Percentiles rank a stretch among this genome's conserved stretches.
Evolutionary conservation across 179 eudicot genomes (phyloP).

Genomic region (Carnegiea gigantea): DNA sequence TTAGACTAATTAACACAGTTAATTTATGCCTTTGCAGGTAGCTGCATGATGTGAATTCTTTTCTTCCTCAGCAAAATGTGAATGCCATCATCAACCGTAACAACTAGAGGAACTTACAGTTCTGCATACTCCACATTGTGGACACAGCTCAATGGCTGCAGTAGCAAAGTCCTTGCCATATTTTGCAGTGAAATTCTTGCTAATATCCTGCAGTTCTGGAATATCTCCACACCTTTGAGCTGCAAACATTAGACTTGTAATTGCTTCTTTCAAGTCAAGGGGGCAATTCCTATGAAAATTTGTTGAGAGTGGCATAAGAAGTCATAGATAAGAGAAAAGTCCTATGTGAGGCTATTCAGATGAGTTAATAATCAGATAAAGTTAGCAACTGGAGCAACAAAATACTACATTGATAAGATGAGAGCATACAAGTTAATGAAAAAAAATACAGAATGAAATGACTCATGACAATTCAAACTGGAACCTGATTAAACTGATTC

Average conservation of each 20-base stretch:
- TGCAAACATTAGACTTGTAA: constrained; percentile 82
- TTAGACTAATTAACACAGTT: constrained; percentile 15
- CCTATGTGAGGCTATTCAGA: neutral
- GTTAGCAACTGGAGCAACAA: neutral
- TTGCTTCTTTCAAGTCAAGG: constrained; percentile 74
- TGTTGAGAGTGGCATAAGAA: neutral
- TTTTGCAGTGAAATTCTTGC: constrained; percentile 77
- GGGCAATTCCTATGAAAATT: constrained; percentile 1
- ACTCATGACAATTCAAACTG: neutral
- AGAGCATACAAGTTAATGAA: too few relatives aligned
- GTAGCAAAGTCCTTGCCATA: constrained; percentile 82
- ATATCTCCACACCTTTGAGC: constrained; percentile 92
- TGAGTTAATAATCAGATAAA: neutral
- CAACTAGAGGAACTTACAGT: constrained; percentile 43
- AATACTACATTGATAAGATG: too few relatives aligned
- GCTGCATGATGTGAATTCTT: neutral
- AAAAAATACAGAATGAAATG: neutral
- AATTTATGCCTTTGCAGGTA: neutral
- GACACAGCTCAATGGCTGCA: constrained; percentile 82
- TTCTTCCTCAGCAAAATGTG: neutral
- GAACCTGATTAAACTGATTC: neutral
- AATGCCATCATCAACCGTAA: neutral
- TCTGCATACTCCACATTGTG: constrained; percentile 82
- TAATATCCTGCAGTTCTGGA: constrained; percentile 72
- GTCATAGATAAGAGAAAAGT: neutral